Percentiles rank a stretch among this genome's conserved stretches.
These are phyloP conservation scores for Exidia glandulosa DNA, from an alignment of 768 basidiomycete species.

Conservation along the genomic window DNA sequence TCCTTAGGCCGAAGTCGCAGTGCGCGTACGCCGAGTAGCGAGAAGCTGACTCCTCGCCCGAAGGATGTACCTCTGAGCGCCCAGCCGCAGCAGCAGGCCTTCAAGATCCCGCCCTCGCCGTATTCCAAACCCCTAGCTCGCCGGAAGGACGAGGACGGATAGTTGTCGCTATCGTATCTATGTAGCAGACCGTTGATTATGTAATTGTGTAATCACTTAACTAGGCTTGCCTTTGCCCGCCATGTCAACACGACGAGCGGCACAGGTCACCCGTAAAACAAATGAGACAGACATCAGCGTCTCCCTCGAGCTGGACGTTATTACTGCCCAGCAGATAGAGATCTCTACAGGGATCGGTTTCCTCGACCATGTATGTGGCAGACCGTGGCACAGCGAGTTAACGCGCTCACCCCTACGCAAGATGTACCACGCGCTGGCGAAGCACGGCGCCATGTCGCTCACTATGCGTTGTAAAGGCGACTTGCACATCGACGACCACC, in stretches of 20 bases:
- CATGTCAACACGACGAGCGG: constrained; percentile 15
- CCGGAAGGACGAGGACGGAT: background rate
- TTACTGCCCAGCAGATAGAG: constrained; percentile 60
- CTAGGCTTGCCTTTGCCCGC: background rate
- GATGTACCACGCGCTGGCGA: constrained; percentile 98
- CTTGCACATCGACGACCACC: constrained; percentile 96
- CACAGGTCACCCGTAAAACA: constrained; percentile 71
- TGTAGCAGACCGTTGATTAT: background rate
- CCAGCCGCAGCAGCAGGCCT: background rate
- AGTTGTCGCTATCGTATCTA: background rate
- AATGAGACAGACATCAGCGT: constrained; percentile 88
- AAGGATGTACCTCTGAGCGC: background rate
- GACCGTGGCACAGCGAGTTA: background rate
- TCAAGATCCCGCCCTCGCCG: background rate
- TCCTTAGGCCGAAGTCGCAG: background rate
- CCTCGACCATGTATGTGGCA: constrained; percentile 73
- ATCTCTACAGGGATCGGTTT: constrained; percentile 97
- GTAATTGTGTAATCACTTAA: background rate
- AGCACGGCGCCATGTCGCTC: constrained; percentile 91
- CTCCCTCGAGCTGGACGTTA: constrained; percentile 68
- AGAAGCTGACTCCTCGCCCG: background rate
- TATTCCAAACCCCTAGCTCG: background rate
- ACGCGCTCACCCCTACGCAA: constrained; percentile 19
- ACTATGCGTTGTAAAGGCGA: constrained; percentile 89
- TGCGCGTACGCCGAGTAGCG: background rate